These are phyloP conservation scores for Penicillium cosmopolitanum DNA, from an alignment of 495 filamentous ascomycete species.

Conservation along the genomic window DNA sequence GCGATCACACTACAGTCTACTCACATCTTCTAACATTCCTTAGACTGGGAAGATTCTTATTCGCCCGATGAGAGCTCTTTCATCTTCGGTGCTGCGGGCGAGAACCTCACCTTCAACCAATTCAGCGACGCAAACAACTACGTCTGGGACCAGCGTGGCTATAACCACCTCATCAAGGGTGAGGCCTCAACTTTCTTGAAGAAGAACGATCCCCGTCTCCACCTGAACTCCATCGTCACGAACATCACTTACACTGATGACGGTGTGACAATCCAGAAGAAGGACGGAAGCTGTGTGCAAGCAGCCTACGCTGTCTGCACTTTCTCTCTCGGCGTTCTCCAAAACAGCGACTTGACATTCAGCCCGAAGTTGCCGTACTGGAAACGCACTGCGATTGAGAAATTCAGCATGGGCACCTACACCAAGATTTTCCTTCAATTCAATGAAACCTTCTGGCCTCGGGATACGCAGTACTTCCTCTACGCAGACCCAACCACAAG, in stretches of 20 bases:
- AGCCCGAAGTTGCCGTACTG: slow-evolving; percentile 63
- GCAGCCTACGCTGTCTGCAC: slow-evolving; percentile 63
- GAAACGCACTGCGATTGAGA: slow-evolving; percentile 68
- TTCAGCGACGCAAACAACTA: slow-evolving; percentile 66
- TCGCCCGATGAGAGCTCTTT: slow-evolving; percentile 52
- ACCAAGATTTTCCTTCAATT: slow-evolving; percentile 82
- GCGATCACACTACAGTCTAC: background rate
- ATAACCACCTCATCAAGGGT: slow-evolving; percentile 61
- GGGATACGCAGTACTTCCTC: slow-evolving; percentile 67
- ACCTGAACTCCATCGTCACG: slow-evolving; percentile 63
- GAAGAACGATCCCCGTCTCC: slow-evolving; percentile 58
- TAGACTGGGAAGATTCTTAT: slow-evolving; percentile 60
- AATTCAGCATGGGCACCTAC: slow-evolving; percentile 75
- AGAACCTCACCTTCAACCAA: slow-evolving; percentile 53
- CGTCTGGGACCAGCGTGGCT: slow-evolving; percentile 70
- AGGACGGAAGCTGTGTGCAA: slow-evolving; percentile 60
- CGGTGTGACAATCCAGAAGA: slow-evolving; percentile 60
- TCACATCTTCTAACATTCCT: slow-evolving; percentile 15
- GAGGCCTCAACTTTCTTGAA: slow-evolving; percentile 66
- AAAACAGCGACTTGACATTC: slow-evolving; percentile 65
- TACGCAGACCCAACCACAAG: slow-evolving; percentile 66
- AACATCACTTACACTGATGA: slow-evolving; percentile 57
- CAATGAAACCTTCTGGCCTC: slow-evolving; percentile 71
- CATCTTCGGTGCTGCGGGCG: slow-evolving; percentile 45
- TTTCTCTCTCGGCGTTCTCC: slow-evolving; percentile 71